These are phyloP conservation scores for Aspergillus asperescens DNA, from an alignment of 495 filamentous ascomycete genomes.

Conservation along the genomic window DNA sequence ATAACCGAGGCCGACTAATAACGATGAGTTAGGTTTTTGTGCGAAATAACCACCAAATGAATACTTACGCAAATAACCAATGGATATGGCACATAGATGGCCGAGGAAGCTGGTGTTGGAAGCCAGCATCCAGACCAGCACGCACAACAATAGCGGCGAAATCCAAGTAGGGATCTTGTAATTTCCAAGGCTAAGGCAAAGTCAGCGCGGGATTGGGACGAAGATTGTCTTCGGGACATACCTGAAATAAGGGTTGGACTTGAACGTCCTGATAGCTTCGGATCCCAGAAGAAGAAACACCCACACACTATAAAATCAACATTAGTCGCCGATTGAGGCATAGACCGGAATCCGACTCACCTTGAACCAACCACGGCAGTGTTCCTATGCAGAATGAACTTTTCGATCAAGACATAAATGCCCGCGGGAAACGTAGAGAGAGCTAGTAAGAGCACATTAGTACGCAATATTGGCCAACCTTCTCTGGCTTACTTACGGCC, in stretches of 20 bases:
- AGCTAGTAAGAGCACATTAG: conserved; percentile 46
- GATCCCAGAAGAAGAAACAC: conserved; percentile 79
- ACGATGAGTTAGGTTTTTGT: conserved; percentile 17
- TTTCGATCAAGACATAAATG: conserved; percentile 67
- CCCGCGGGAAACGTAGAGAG: conserved; percentile 73
- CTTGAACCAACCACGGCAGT: conserved; percentile 74
- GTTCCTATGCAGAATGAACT: conserved; percentile 57
- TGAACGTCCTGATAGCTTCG: conserved; percentile 78
- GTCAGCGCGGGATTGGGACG: conserved; percentile 5
- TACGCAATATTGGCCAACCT: not conserved
- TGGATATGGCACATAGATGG: conserved; percentile 70
- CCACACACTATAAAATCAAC: conserved; percentile 63
- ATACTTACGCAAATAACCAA: conserved; percentile 79
- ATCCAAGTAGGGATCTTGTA: conserved; percentile 87
- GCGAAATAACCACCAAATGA: not conserved
- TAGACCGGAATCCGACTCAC: conserved; percentile 42
- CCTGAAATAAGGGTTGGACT: conserved; percentile 67
- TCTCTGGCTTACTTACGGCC: conserved; percentile 65
- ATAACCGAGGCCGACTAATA: conserved; percentile 71
- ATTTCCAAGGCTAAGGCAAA: conserved; percentile 43
- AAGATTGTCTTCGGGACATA: conserved; percentile 17
- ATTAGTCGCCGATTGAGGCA: conserved; percentile 7
- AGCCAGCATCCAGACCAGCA: conserved; percentile 65
- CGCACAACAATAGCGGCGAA: conserved; percentile 68
- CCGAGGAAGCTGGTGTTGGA: conserved; percentile 80